Conservation (phyloP, 2,329 filamentous ascomycete species). For the Pseudopithomyces maydicus region DNA sequence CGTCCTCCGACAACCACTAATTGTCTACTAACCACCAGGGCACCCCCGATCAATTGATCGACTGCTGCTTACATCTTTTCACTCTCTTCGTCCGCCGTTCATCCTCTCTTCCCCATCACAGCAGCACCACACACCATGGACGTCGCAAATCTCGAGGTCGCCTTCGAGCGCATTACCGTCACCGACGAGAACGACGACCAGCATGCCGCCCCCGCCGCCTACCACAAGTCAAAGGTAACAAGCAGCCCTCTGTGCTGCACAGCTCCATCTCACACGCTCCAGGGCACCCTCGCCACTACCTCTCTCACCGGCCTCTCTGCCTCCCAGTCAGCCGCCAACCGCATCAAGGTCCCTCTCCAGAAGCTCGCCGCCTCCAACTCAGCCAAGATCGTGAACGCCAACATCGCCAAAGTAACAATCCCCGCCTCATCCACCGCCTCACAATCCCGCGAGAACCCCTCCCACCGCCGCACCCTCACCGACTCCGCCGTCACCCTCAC, state of each 20-base stretch:
- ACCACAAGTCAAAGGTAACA: constrained; percentile 78
- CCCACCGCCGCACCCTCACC: constrained; percentile 46
- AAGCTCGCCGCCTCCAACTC: constrained; percentile 83
- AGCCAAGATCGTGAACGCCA: constrained; percentile 50
- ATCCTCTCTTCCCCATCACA: constrained; percentile 16
- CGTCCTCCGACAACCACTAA: constrained; percentile 6
- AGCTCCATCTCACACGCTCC: constrained; percentile 26
- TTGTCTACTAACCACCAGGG: constrained; percentile 3
- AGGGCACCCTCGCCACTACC: constrained; percentile 55
- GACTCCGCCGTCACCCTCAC: constrained; percentile 56
- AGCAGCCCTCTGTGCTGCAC: constrained; percentile 10
- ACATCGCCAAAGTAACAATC: constrained; percentile 67
- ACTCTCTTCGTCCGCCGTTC: constrained; percentile 11
- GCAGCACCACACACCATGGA: constrained; percentile 59
- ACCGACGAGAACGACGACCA: constrained; percentile 80
- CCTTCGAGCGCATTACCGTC: constrained; percentile 87
- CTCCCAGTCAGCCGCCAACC: constrained; percentile 54
- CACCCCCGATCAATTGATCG: constrained; percentile 11
- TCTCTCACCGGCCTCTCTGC: constrained; percentile 55
- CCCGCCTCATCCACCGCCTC: constrained; percentile 56
- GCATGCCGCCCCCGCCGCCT: constrained; percentile 59
- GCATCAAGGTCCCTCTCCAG: constrained; percentile 75
- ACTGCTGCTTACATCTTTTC: constrained; percentile 7
- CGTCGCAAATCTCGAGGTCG: constrained; percentile 78
- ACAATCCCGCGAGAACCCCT: constrained; percentile 27